These are phyloP conservation scores for Centella asiatica DNA, from an alignment of 129 eudicot species.

Conservation along the genomic window DNA sequence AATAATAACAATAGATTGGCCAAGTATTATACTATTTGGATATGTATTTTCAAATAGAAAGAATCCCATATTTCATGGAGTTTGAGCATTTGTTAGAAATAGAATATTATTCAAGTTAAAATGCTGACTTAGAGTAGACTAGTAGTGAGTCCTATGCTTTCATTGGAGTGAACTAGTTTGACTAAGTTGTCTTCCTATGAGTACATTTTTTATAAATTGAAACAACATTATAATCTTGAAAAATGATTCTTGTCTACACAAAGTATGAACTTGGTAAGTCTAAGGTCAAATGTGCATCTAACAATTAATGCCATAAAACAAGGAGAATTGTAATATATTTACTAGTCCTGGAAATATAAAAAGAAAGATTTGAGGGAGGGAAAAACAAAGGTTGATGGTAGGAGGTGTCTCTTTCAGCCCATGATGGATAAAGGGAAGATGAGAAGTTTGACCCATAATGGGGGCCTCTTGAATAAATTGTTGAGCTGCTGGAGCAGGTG, in stretches of 20 bases:
- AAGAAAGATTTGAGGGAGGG: no score
- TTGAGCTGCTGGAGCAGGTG: no score
- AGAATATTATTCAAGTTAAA: neutral
- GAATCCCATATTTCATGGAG: constrained; percentile 4
- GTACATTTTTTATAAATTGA: neutral
- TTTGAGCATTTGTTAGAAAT: neutral
- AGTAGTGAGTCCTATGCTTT: neutral
- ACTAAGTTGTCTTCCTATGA: neutral
- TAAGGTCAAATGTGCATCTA: no score
- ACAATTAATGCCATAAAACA: no score
- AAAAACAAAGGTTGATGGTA: no score
- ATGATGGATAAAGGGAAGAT: no score
- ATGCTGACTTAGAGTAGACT: neutral
- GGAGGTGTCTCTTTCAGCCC: no score
- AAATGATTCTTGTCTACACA: neutral
- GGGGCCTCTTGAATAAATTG: no score
- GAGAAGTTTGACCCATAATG: no score
- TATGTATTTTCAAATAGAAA: neutral
- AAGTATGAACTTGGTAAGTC: no score
- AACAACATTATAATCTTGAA: neutral
- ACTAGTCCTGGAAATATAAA: no score
- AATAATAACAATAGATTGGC: neutral
- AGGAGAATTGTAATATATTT: no score
- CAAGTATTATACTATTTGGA: neutral
- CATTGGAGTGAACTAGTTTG: neutral